Base-by-base conservation (phyloP, 768 basidiomycete species). In the Mycena chlorophos region DNA sequence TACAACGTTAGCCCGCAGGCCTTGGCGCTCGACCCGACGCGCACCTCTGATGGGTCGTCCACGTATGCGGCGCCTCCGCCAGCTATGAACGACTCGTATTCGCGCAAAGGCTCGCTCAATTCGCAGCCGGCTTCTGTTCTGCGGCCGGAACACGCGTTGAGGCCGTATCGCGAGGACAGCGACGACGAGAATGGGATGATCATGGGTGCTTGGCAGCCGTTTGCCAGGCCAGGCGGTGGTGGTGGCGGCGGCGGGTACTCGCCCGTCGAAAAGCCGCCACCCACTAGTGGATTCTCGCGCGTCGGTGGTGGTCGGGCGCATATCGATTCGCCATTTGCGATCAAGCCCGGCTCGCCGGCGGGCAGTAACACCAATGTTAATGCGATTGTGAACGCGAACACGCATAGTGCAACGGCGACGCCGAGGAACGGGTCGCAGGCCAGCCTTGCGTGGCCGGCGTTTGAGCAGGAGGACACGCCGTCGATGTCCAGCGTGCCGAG, bases 171-270 rank as follows among this genome's bases (percentile, higher is more conserved):
- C 60, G 88, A 91, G 65, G 88, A 91, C 39, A 87, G 81, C 61
- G 90, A 91, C 56, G 88, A 88, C 63, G 90, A 90, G 60, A 78
- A 74, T 52, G 88, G 91, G 13, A 89, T 78, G 61, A 97, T 98
- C 66, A 96, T 98, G 92, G 88, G 87, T 38, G 91, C 95, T n/a
- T 96, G 93, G 91, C 86, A 88, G 61, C 83, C 86, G 26, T 89
- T 83, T 75, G 82, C 82, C 0, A 74, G 81, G 84, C 65, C 51
- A 66, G 20, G 71, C 79, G 8, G 75, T 85, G 20, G 71, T 71
- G 20, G 78, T 81, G 28, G 64, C 66, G 16, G 60, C 70, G 2
- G 62, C 65, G 26, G 51, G 53, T 31, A 37, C 65, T 60, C 38
- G 62, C 58, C 49, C 71, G 49, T 47, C 26, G 22, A 26, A 16